Percentiles rank a stretch among this genome's conserved stretches.
These are phyloP conservation scores for Dictyostelium citrinum DNA, from an alignment of 78 protist species.

Conservation along the genomic window DNA sequence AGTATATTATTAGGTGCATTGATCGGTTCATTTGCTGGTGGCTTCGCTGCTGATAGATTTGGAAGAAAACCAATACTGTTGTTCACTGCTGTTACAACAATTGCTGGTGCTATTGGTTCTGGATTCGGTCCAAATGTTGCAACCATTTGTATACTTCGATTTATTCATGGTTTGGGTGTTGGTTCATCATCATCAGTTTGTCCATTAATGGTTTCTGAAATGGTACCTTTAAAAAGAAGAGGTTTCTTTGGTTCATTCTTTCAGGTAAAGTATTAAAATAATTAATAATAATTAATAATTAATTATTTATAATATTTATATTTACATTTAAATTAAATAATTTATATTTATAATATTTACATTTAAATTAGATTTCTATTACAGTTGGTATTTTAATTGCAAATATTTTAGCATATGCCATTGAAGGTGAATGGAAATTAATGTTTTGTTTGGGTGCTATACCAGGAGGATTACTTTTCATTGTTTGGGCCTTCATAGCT, in stretches of 20 bases:
- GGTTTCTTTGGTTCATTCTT: slow-evolving; percentile 50
- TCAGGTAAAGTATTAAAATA: slow-evolving; percentile 33
- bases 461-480: slow-evolving; percentile 43
- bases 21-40: slow-evolving; percentile 58
- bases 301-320: no score
- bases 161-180: slow-evolving; percentile 43
- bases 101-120: slow-evolving; percentile 60
- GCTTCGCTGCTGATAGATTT: slow-evolving; percentile 36
- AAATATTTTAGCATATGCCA: slow-evolving; percentile 22
- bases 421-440: slow-evolving; percentile 61
- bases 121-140: slow-evolving; percentile 16
- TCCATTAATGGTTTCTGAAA: slow-evolving; percentile 63
- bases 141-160: slow-evolving; percentile 6
- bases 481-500: slow-evolving; percentile 25
- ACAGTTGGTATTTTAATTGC: slow-evolving; percentile 77
- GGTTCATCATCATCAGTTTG: slow-evolving; percentile 38
- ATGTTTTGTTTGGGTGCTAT: slow-evolving; percentile 64
- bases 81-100: slow-evolving; percentile 1
- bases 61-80: slow-evolving; percentile 64
- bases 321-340: no score
- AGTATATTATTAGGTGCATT: slow-evolving; percentile 52
- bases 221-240: slow-evolving; percentile 11
- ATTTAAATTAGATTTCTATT: background rate
- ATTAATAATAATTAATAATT: no score
- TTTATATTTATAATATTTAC: background rate